A percentile compares a stretch with the other conserved stretches of the same genome.
These are phyloP conservation scores for Lagenidium giganteum DNA, from an alignment of 352 stramenopile genomes.

Conservation along the genomic window DNA sequence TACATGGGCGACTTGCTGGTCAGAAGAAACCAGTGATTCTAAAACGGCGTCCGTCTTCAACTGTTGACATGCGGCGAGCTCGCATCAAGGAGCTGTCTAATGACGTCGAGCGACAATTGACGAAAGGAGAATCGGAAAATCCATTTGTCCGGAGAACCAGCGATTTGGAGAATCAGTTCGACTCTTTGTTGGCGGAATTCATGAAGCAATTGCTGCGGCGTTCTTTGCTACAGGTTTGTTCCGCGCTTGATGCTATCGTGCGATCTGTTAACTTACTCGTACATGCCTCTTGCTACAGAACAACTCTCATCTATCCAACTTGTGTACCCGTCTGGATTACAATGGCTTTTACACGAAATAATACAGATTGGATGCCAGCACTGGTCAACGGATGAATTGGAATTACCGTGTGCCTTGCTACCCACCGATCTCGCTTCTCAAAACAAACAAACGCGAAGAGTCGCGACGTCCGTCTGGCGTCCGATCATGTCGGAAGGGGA, in stretches of 20 bases:
- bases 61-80: slow-evolving; percentile 68
- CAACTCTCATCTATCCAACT: slow-evolving; percentile 59
- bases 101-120: slow-evolving; percentile 70
- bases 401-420: no score
- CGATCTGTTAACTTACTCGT: slow-evolving; percentile 1
- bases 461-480: no score
- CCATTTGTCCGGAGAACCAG: slow-evolving; percentile 72
- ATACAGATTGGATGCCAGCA: no score
- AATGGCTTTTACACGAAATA: slow-evolving; percentile 59
- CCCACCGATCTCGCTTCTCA: no score
- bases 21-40: slow-evolving; percentile 56
- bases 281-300: slow-evolving; percentile 15
- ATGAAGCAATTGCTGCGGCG: slow-evolving; percentile 86
- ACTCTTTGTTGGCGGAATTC: slow-evolving; percentile 82
- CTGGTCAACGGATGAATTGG: no score
- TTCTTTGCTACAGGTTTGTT: slow-evolving; percentile 69
- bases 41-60: slow-evolving; percentile 64
- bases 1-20: slow-evolving; percentile 31
- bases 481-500: no score
- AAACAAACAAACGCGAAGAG: no score
- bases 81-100: slow-evolving; percentile 80
- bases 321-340: slow-evolving; percentile 76
- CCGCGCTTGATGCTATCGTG: not conserved
- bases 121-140: slow-evolving; percentile 63
- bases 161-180: slow-evolving; percentile 83